Evolutionary conservation across 257 asterid species (phyloP).

Genomic region (Solanum dulcamara): DNA sequence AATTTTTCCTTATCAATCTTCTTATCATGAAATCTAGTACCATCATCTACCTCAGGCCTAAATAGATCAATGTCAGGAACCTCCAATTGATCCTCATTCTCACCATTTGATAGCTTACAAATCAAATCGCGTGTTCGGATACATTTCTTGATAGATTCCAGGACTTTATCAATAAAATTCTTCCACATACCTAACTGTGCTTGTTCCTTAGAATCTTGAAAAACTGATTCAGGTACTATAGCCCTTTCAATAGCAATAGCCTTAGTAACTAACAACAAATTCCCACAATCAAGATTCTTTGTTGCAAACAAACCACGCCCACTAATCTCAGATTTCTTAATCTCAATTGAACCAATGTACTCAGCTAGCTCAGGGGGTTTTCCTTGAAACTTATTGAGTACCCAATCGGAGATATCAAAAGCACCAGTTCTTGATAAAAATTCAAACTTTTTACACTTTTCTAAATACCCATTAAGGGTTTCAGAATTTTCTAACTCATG

Average conservation of each 20-base stretch:
- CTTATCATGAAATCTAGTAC: neutral
- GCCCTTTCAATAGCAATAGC: conserved; percentile 71
- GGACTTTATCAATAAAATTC: conserved; percentile 54
- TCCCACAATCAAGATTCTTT: conserved; percentile 52
- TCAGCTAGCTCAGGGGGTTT: conserved; percentile 55
- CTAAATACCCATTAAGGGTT: conserved; percentile 28
- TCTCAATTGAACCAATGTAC: conserved; percentile 59
- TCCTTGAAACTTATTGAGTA: conserved; percentile 39
- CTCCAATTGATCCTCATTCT: conserved; percentile 27
- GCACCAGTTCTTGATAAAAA: conserved; percentile 50
- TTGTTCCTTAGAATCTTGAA: conserved; percentile 29
- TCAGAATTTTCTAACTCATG: conserved; percentile 37
- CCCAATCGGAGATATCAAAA: conserved; percentile 77
- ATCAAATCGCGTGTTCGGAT: conserved; percentile 21
- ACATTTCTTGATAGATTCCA: conserved; percentile 29
- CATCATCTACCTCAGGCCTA: conserved; percentile 28
- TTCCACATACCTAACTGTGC: conserved; percentile 70
- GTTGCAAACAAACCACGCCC: conserved; percentile 71
- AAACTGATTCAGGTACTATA: conserved; percentile 32
- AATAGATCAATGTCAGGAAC: conserved; percentile 40
- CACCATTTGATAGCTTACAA: conserved; percentile 40
- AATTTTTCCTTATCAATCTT: conserved; percentile 33
- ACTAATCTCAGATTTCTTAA: conserved; percentile 53
- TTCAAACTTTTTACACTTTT: conserved; percentile 54
- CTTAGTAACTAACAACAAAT: conserved; percentile 41